Conservation (phyloP, 139 green algal species). For the Closterium sp. region DNA sequence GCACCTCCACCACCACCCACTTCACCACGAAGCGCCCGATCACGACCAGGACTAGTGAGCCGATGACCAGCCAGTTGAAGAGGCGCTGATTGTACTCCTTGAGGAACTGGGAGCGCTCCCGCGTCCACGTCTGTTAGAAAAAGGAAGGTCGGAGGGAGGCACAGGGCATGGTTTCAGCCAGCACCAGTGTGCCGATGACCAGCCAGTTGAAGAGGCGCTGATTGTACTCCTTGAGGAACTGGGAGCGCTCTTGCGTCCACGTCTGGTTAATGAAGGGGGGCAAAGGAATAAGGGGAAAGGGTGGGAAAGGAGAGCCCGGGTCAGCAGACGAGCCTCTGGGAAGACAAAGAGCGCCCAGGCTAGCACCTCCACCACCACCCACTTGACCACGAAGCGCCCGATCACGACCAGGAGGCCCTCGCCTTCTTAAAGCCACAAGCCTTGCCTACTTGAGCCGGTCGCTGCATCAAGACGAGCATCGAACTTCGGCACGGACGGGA, state of each 20-base stretch:
- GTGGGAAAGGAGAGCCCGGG: too few relatives aligned
- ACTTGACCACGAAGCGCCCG: conserved; percentile 43
- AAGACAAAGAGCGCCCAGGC: conserved; percentile 28
- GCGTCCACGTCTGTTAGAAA: conserved; percentile 20
- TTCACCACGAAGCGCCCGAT: conserved; percentile 43
- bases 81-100: conserved; percentile 55
- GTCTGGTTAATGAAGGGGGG: conserved; percentile 7
- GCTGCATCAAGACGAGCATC: too few relatives aligned
- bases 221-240: conserved; percentile 52
- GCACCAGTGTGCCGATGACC: background rate
- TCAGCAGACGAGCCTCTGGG: background rate
- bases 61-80: conserved; percentile 52
- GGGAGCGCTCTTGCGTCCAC: conserved; percentile 12
- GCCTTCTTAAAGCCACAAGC: too few relatives aligned
- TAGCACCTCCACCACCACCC: conserved; percentile 21
- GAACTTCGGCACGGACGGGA: too few relatives aligned
- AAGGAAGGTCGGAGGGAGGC: background rate
- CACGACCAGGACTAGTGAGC: conserved; percentile 34
- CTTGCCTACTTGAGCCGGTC: conserved; percentile 29
- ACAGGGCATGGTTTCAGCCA: background rate
- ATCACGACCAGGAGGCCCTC: conserved; percentile 28
- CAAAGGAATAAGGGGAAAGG: background rate
- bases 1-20: conserved; percentile 26
- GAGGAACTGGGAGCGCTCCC: conserved; percentile 40
- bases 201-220: conserved; percentile 50